phyloP scores from a whole-genome alignment of 305 asterid genomes.

The Rubia occidens region DNA sequence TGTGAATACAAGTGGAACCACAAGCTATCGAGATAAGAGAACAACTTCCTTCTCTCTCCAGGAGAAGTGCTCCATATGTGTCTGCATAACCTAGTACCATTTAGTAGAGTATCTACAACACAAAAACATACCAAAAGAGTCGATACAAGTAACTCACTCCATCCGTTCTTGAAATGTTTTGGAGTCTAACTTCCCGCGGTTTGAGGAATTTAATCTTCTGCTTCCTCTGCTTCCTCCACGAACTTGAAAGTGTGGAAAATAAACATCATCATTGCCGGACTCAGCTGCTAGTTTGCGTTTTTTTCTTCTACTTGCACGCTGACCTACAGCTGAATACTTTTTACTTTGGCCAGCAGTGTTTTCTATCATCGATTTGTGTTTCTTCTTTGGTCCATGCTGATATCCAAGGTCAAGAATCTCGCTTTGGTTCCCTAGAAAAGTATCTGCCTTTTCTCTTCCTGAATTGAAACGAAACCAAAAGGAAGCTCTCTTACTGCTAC shows the following conservation, averaged over 20 bases:
- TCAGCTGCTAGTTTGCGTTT: background rate
- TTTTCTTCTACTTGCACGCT: constrained; percentile 19
- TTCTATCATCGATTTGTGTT: background rate
- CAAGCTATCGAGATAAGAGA: constrained; percentile 37
- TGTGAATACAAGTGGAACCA: constrained; percentile 32
- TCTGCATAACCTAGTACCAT: constrained; percentile 19
- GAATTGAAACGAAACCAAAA: background rate
- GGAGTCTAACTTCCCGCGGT: constrained; percentile 34
- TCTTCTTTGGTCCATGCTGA: background rate
- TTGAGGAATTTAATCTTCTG: constrained; percentile 18
- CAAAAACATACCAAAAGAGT: background rate
- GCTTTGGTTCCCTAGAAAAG: background rate
- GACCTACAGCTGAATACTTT: background rate
- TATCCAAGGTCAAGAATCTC: background rate
- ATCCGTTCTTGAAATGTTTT: constrained; percentile 26
- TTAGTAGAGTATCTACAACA: background rate
- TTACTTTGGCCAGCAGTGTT: background rate
- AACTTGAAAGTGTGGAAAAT: constrained; percentile 9
- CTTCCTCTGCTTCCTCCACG: constrained; percentile 29
- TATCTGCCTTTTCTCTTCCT: background rate
- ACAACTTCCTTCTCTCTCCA: constrained; percentile 32
- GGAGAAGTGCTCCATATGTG: constrained; percentile 38
- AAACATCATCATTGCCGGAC: constrained; percentile 18
- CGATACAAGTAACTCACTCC: constrained; percentile 22
- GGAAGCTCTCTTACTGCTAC: background rate